Base-by-base conservation (phyloP, 2,329 filamentous ascomycete species). In the Phaeoacremonium minimum region DNA sequence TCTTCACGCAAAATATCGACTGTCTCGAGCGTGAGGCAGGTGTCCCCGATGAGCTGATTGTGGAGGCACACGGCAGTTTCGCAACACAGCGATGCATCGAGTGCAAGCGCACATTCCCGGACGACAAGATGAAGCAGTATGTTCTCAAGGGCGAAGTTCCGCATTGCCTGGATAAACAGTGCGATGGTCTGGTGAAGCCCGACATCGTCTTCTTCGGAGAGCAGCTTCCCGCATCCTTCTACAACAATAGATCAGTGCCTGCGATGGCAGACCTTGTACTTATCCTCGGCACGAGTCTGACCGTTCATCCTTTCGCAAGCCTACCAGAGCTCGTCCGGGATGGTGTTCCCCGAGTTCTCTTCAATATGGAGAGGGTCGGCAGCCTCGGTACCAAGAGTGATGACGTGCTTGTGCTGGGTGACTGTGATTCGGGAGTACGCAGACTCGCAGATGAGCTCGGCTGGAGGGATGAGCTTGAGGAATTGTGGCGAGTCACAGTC, bases 1-100 rank as follows among this genome's bases (percentile, higher is more conserved):
- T 93, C 36, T 98, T 97, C 60, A 96, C 93, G 1, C 93, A 98
- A 56, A 98, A 98, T 55, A 97, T 98, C 48, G 93, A 98, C 64
- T 95, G 89, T 52, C 73, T 98, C 11, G 93, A 98, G 63, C 79
- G 90, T 15, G 74, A 78, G 47, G 93, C 91, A 11, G 93, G 93
- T 17, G 81, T 98, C 1, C 86, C 89, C 0, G 73, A 68, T 0
- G 80, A 91, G 3, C 81, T 77, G 59, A 90, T 98, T 33, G 73
- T 98, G 19, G 91, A 97, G 62, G 93, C 93, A 0, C 93, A 98
- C 58, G 93, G 93, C 31, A 95, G 88, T 57, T 98, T 97, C 57
- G 91, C 91, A 15, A 79, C 77, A 1, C 91, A 97, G 63, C 77
- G 83, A 46, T 98, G 93, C 59, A 90, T 97, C 50, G 88, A 95